phyloP scores from a whole-genome alignment of 2,329 filamentous ascomycete genomes.

The Xylariaceae sp. region DNA sequence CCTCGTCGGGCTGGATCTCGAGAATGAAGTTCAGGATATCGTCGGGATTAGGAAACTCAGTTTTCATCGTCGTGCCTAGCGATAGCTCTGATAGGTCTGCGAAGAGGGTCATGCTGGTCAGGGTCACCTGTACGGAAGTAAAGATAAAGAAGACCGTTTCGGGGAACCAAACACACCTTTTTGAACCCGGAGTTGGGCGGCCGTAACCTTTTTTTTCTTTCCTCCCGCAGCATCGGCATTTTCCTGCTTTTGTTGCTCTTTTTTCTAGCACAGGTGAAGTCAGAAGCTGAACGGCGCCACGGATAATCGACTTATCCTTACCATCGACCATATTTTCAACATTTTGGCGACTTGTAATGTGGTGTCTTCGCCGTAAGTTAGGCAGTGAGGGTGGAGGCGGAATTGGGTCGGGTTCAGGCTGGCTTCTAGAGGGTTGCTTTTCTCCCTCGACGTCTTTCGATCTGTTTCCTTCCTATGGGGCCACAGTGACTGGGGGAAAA shows the following conservation, averaged over 20 bases:
- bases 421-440: neutral
- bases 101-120: neutral
- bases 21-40: constrained; percentile 81
- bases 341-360: constrained; percentile 50
- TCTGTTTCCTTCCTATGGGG: neutral
- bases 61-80: constrained; percentile 73
- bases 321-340: constrained; percentile 99
- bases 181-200: constrained; percentile 89
- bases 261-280: constrained; percentile 58
- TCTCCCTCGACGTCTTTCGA: neutral
- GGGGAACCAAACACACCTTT: constrained; percentile 60
- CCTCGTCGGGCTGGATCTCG: constrained; percentile 78
- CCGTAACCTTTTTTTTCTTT: constrained; percentile 98
- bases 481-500: neutral
- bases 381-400: neutral
- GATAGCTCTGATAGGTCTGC: constrained; percentile 76
- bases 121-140: neutral
- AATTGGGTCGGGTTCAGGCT: neutral
- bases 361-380: constrained; percentile 1
- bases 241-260: constrained; percentile 92
- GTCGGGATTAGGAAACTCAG: constrained; percentile 74
- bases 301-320: constrained; percentile 38
- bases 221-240: constrained; percentile 68
- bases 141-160: neutral
- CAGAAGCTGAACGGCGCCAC: constrained; percentile 1